phyloP scores from a whole-genome alignment of 2,329 filamentous ascomycete species.

The Calonectria honghensis region DNA sequence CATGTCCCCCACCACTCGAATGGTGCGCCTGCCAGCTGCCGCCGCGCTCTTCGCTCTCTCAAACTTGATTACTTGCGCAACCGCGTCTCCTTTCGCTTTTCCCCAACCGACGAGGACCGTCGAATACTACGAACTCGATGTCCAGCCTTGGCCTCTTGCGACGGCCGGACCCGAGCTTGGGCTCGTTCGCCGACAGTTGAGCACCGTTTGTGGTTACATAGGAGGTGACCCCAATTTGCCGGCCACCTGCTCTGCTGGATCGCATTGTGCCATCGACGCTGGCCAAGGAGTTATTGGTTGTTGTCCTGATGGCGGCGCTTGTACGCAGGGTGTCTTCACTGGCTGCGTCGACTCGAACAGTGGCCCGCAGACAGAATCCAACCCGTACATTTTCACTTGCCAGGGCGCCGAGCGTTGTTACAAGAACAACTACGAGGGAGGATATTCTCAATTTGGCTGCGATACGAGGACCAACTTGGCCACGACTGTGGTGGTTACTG shows the following conservation, averaged over 20 bases:
- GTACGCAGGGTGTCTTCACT: conserved; percentile 74
- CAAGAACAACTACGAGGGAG: conserved; percentile 72
- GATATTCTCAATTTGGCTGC: conserved; percentile 75
- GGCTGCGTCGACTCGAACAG: conserved; percentile 73
- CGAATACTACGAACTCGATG: conserved; percentile 61
- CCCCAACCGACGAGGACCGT: conserved; percentile 65
- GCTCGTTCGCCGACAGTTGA: conserved; percentile 65
- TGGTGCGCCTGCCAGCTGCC: conserved; percentile 61
- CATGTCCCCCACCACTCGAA: conserved; percentile 56
- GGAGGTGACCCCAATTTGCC: conserved; percentile 70
- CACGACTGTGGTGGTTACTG: conserved; percentile 68
- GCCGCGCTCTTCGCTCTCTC: conserved; percentile 60
- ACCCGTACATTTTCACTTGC: conserved; percentile 76
- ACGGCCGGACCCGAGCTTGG: conserved; percentile 58
- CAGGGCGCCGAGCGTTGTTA: conserved; percentile 71
- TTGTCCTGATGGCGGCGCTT: conserved; percentile 71
- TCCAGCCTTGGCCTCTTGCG: conserved; percentile 65
- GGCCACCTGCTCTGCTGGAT: conserved; percentile 74
- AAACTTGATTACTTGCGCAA: conserved; percentile 57
- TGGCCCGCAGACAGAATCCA: conserved; percentile 68
- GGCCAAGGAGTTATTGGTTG: conserved; percentile 71
- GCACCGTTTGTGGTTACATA: conserved; percentile 76
- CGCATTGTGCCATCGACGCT: conserved; percentile 74
- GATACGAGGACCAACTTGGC: conserved; percentile 68
- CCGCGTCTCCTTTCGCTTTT: conserved; percentile 63